phyloP scores from a whole-genome alignment of 192 early-diverging fungal species.

The Paraglomus occultum region DNA sequence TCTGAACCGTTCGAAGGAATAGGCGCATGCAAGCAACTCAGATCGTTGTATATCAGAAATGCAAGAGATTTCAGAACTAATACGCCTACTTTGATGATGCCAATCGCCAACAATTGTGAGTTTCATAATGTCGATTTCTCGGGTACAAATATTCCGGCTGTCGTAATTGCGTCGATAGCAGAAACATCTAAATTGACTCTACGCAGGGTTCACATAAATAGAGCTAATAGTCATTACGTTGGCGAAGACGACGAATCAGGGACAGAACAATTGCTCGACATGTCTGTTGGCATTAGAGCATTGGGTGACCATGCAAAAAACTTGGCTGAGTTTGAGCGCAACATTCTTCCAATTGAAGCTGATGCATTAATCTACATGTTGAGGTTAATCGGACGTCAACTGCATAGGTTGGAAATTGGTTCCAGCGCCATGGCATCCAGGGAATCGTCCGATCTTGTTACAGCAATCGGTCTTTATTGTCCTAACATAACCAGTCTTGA shows the following conservation, averaged over 20 bases:
- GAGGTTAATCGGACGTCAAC: background rate
- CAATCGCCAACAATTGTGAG: conserved; percentile 13
- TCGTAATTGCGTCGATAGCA: conserved; percentile 16
- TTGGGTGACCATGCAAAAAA: conserved; percentile 8
- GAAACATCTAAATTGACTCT: conserved; percentile 20
- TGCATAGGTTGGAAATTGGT: conserved; percentile 18
- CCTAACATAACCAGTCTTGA: background rate
- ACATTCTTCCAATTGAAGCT: conserved; percentile 13
- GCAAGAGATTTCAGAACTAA: background rate
- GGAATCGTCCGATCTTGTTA: conserved; percentile 8
- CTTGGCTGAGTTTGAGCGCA: conserved; percentile 11
- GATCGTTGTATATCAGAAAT: conserved; percentile 19
- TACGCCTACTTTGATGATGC: conserved; percentile 16
- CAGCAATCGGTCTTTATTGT: conserved; percentile 3
- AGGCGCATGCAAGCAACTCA: background rate
- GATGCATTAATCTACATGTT: background rate
- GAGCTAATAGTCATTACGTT: background rate
- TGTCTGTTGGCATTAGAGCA: conserved; percentile 12
- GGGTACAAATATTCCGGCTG: conserved; percentile 5
- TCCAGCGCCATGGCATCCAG: background rate
- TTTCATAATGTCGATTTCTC: conserved; percentile 32
- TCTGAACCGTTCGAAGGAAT: conserved; percentile 5
- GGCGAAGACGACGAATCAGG: background rate
- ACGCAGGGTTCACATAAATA: background rate
- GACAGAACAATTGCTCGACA: too few relatives aligned